Base-by-base conservation (phyloP, 192 early-diverging fungal species). In the Jimgerdemannia lactiflua region DNA sequence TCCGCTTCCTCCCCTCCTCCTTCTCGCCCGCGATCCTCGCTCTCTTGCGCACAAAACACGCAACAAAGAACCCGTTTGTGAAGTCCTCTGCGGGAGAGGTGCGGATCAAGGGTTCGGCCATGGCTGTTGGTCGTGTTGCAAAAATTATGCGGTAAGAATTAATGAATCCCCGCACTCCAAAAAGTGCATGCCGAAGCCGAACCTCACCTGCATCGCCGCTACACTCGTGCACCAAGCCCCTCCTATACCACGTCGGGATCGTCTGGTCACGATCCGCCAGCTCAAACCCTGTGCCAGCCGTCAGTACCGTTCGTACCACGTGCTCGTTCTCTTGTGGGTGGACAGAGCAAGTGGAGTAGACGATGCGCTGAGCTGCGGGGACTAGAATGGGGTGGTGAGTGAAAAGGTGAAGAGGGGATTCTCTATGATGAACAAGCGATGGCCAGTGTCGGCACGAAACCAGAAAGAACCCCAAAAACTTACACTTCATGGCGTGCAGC, bases 21-120 rank as follows among this genome's bases (percentile, higher is more conserved):
- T 59, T 59, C 49, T 69, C 19, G 42, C 14, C 68, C 29, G 1
- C 29, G 29, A 29, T 29, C 29, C 29, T 29, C 29, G 29, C 29
- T 29, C 29, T 29, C 29, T 86, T 85, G 14, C 92, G 82, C 44
- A 92, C 91, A 89, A 99, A 98, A 67, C 94, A 90, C 0, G 97
- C 95, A 4, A 98, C 98, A 92, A 99, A 99, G 77, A 99, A 99
- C 4, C 98, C 98, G 77, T 97, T 98, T 59, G 91, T 94, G 43
- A 86, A 82, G 85, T 99, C 98, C 74, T 88, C 84, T 19, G 88
- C 85, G 0, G 96, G 96, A 39, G 88, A 75, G 4, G 94, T 92
- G 39, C 98, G 87, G 14, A 98, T 89, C 10, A 96, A 78, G 4
- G 84, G 78, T 0, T 89, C 84, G 0, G 92, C 92, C 78, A 90